Evolutionary conservation across 345 rosid species (phyloP).

Genomic region (Eucalyptus shirleyi): DNA sequence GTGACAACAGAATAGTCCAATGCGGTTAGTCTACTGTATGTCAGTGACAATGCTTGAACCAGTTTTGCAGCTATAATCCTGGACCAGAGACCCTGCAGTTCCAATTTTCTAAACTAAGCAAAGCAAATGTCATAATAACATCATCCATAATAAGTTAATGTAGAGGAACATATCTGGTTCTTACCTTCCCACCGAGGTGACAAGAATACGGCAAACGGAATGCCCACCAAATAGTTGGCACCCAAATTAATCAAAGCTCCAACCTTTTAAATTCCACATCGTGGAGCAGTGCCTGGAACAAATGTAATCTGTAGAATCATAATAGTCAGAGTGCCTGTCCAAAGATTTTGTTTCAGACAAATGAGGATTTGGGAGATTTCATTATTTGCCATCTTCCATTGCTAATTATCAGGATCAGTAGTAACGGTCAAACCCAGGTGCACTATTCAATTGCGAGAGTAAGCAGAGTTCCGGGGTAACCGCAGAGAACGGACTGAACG

Average conservation of each 20-base stretch:
- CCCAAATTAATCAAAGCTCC: too few relatives aligned
- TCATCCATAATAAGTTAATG: background rate
- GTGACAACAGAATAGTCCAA: background rate
- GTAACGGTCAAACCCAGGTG: background rate
- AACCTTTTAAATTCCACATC: too few relatives aligned
- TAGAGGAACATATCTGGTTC: background rate
- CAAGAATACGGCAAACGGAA: background rate
- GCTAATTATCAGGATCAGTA: background rate
- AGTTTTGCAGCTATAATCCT: background rate
- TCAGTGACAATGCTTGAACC: slow-evolving; percentile 7
- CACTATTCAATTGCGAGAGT: background rate
- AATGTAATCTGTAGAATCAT: too few relatives aligned
- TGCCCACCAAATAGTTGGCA: slow-evolving; percentile 2
- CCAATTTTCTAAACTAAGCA: background rate
- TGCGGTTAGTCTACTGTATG: background rate
- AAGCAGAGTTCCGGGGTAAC: background rate
- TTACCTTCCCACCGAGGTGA: slow-evolving; percentile 1
- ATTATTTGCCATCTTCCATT: background rate
- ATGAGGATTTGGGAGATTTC: background rate
- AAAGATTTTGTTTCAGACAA: background rate
- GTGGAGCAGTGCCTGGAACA: too few relatives aligned
- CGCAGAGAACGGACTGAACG: slow-evolving; percentile 3
- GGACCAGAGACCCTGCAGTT: slow-evolving; percentile 6
- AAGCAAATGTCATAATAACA: background rate
- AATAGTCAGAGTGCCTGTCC: background rate